Base-by-base conservation (phyloP, 306 rosid species). In the Castanospermum australe region DNA sequence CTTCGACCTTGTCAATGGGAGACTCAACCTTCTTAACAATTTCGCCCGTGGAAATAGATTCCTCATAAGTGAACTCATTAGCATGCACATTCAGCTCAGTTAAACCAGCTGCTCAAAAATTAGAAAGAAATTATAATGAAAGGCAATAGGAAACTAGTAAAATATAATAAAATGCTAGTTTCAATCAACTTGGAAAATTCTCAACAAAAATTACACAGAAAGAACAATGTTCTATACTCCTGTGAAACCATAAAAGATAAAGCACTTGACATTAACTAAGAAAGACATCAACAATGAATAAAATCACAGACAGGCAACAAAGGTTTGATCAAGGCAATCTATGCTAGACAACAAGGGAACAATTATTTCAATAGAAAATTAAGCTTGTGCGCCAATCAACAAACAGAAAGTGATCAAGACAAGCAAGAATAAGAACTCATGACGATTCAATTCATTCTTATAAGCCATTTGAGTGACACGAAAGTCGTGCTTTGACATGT, bases 1-100 rank as follows among this genome's bases (percentile, higher is more conserved):
- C 92, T 79, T 85, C 75, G 71, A 87, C 91, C 86, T 96, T 96
- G 82, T 96, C 98, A 45, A 89, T 77, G 47, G 99, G 99, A 75
- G 98, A 93, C 83, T 96, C 94, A 60, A 96, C 86, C 84, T 85
- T 91, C 92, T 87, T 89, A 69, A 87, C 85, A 71, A 96, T 88
- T 79, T 91, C 90, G 42, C 99, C 99, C 2, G 99, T 90, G 66
- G 99, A 91, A 80, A 86, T 59, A 63, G 94, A 89, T 32, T 75
- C 94, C 78, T 89, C 90, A 28, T 89, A 96, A 67, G 76, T 36
- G 84, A 96, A 89, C 84, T 91, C 99, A 79, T 96, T 96, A 70
- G 98, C 93, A 77, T 93, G 93, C 67, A 93, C 83, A 71, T 69
- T 77, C 88, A 90, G 84, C 84, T 90, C 89, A 21, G 69, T 61